Percentiles rank a stretch among this genome's conserved stretches.
Conservation (phyloP, 768 basidiomycete species). For the Trichaptum fuscoviolaceum region DNA sequence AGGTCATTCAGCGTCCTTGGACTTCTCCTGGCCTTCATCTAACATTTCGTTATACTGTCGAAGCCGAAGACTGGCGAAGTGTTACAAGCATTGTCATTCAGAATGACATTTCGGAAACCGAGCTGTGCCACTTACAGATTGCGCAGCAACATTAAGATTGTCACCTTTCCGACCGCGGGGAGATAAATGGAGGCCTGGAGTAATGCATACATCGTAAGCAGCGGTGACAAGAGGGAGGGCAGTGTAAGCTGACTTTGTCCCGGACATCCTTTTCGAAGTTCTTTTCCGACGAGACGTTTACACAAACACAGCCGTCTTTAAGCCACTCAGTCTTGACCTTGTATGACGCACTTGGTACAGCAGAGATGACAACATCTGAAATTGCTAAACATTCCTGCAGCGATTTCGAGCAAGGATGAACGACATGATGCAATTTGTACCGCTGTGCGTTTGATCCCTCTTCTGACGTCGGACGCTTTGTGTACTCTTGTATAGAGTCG, state of each 20-base stretch:
- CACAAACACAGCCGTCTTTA: constrained; percentile 89
- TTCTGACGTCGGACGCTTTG: constrained; percentile 67
- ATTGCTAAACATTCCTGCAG: constrained; percentile 76
- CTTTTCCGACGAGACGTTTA: constrained; percentile 93
- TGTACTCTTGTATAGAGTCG: constrained; percentile 96
- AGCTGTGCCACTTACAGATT: constrained; percentile 63
- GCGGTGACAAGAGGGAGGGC: background rate
- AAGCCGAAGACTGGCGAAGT: constrained; percentile 42
- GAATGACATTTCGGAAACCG: background rate
- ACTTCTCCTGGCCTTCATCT: background rate
- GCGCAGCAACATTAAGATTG: constrained; percentile 94
- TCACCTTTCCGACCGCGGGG: constrained; percentile 96
- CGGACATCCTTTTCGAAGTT: constrained; percentile 93
- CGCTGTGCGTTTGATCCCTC: constrained; percentile 35
- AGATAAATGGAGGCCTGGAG: constrained; percentile 86
- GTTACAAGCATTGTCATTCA: background rate
- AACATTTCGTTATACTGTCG: constrained; percentile 42
- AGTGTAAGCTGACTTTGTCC: constrained; percentile 63
- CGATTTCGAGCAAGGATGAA: constrained; percentile 60
- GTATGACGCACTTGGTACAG: constrained; percentile 80
- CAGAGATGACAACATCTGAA: constrained; percentile 92
- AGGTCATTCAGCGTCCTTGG: background rate
- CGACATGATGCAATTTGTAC: constrained; percentile 83
- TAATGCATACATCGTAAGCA: constrained; percentile 1
- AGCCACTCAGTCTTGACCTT: constrained; percentile 86